phyloP scores from a whole-genome alignment of 225 moss, liverwort and hornwort species.

The Polytrichum commune region DNA sequence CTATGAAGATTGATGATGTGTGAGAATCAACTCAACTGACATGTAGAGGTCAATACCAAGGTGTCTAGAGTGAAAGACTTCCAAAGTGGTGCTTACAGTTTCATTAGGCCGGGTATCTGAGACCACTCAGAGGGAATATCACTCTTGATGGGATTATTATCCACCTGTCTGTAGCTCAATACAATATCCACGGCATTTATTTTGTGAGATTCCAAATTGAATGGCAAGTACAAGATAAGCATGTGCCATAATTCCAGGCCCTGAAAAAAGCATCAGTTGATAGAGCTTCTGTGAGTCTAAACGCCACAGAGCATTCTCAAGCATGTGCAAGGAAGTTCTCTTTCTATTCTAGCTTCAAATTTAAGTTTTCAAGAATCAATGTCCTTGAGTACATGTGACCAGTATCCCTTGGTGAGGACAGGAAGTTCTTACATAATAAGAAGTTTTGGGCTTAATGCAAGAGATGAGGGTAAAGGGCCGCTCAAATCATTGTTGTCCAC shows the following conservation, averaged over 20 bases:
- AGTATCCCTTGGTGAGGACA: too few species aligned
- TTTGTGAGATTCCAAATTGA: conserved; percentile 1
- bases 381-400: not conserved
- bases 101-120: conserved; percentile 25
- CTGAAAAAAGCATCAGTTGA: too few species aligned
- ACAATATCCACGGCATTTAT: too few species aligned
- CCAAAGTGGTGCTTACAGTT: conserved; percentile 30
- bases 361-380: not conserved
- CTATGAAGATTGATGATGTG: too few species aligned
- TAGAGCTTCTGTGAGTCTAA: too few species aligned
- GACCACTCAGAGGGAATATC: conserved; percentile 19
- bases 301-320: not conserved
- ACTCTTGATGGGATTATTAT: conserved; percentile 38
- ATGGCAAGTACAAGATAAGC: not conserved
- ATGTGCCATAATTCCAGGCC: too few species aligned
- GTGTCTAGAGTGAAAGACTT: too few species aligned
- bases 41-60: too few species aligned
- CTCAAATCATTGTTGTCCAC: conserved; percentile 58
- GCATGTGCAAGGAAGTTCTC: too few species aligned
- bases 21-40: too few species aligned
- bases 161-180: conserved; percentile 37
- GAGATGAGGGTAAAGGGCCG: conserved; percentile 39
- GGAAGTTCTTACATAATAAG: conserved; percentile 28
- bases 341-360: not conserved
- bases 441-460: conserved; percentile 1